Base-by-base conservation (phyloP, 768 basidiomycete species). In the Leccinum obscurum region DNA sequence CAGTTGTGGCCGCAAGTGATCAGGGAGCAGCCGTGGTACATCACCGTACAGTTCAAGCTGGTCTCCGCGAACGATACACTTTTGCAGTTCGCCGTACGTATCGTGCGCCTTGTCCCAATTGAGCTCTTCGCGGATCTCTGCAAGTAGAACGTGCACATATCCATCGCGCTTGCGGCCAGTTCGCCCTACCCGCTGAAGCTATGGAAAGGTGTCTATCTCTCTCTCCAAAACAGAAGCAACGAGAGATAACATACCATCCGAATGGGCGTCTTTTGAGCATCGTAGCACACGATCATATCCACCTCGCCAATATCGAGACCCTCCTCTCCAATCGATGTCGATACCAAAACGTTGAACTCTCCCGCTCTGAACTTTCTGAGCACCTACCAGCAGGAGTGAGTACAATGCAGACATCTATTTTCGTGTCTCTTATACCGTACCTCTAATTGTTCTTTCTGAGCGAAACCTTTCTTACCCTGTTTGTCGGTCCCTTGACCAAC, bases 231-330 rank as follows among this genome's bases (percentile, higher is more conserved):
- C n/a, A 28, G 5, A 20, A 20, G 37, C 1, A 24, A 37, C 28
- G 35, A 50, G 59, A 34, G 37, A 41, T 50, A 24, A 63, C 86
- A 55, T 72, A 96, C 96, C 90, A 97, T 94, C 59, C 95, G 92
- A 62, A 98, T 95, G 1, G 95, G 90, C 1, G 93, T 93, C 78
- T 96, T 97, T 68, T 95, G 93, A 26, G 95, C 88, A 65, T 99
- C 97, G 72, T 98, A 99, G 68, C 95, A 98, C 52, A 98, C 79
- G 58, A 98, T 96, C 69, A 95, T 80, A 71, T 99, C 97, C 15
- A 99, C 89, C 72, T 97, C 95, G 34, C 97, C 97, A 57, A 99
- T 99, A 72, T 99, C 97, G 17, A 99, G 80, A 59, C 97, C 97
- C 74, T 99, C 97, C 76, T 99, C 97, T 22, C 97, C 97, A 57